These are phyloP conservation scores for Scorias spongiosa DNA, from an alignment of 2,329 filamentous ascomycete species.

Conservation along the genomic window DNA sequence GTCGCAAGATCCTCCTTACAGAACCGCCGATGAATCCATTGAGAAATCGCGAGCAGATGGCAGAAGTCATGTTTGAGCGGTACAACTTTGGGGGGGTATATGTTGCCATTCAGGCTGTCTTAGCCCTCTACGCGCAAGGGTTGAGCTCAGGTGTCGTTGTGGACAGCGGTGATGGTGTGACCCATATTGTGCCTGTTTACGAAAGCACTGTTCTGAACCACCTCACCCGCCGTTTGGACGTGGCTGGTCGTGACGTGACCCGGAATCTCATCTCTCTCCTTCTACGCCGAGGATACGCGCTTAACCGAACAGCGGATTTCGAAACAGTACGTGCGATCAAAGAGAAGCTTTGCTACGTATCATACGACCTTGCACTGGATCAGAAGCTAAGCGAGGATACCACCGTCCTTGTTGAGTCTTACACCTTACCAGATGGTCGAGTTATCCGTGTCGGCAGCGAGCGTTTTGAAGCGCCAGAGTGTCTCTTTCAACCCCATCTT, in stretches of 20 bases:
- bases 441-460: constrained; percentile 94
- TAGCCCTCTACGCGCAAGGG: constrained; percentile 94
- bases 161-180: constrained; percentile 95
- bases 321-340: constrained; percentile 99
- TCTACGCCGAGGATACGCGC: constrained; percentile 80
- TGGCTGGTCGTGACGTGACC: constrained; percentile 94
- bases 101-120: constrained; percentile 91
- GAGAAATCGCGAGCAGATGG: constrained; percentile 95
- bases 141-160: constrained; percentile 76
- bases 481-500: constrained; percentile 93
- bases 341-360: constrained; percentile 99
- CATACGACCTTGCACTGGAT: constrained; percentile 92
- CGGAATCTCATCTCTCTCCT: constrained; percentile 93
- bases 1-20: constrained; percentile 92
- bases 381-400: constrained; percentile 94
- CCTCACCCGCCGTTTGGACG: constrained; percentile 82
- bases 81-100: constrained; percentile 96
- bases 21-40: constrained; percentile 97
- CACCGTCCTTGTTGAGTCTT: constrained; percentile 90
- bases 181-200: constrained; percentile 96
- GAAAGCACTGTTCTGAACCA: constrained; percentile 97
- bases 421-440: constrained; percentile 89
- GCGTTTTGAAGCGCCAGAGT: constrained; percentile 94
- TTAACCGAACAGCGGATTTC: constrained; percentile 97
- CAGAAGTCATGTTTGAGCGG: constrained; percentile 96